Evolutionary conservation across 2,329 filamentous ascomycete genomes (phyloP).

Genomic region (Neophaeococcomyces aloes): DNA sequence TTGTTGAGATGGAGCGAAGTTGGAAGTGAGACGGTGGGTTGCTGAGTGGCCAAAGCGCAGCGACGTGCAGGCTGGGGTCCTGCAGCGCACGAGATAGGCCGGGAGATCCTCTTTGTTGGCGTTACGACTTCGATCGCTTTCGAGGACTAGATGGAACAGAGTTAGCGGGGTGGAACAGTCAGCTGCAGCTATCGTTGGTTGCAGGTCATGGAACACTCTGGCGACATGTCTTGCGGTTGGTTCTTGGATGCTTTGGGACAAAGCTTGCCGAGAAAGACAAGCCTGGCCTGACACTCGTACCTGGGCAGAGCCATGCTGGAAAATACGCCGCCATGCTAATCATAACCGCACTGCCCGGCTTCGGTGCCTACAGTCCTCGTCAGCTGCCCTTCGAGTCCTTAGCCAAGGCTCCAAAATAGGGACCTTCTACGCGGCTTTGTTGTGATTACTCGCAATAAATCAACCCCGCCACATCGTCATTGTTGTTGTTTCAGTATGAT

Average conservation of each 20-base stretch:
- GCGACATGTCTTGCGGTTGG: not conserved
- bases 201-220: too few species aligned
- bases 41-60: not conserved
- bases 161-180: not conserved
- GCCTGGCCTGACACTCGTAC: too few species aligned
- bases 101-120: constrained; percentile 2
- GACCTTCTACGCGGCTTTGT: constrained; percentile 4
- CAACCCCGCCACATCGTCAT: constrained; percentile 1
- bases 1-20: not conserved
- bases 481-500: not conserved
- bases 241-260: too few species aligned
- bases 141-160: not conserved
- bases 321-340: too few species aligned
- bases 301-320: too few species aligned
- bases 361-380: constrained; percentile 3
- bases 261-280: too few species aligned
- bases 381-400: constrained; percentile 1
- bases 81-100: not conserved
- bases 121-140: not conserved
- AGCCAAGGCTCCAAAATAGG: constrained; percentile 4
- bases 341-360: constrained; percentile 5
- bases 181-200: constrained; percentile 4
- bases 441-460: constrained; percentile 1
- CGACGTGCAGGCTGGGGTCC: not conserved
- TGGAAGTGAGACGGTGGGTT: constrained; percentile 4